phyloP scores from a whole-genome alignment of 768 basidiomycete genomes.

The Suillus americanus region DNA sequence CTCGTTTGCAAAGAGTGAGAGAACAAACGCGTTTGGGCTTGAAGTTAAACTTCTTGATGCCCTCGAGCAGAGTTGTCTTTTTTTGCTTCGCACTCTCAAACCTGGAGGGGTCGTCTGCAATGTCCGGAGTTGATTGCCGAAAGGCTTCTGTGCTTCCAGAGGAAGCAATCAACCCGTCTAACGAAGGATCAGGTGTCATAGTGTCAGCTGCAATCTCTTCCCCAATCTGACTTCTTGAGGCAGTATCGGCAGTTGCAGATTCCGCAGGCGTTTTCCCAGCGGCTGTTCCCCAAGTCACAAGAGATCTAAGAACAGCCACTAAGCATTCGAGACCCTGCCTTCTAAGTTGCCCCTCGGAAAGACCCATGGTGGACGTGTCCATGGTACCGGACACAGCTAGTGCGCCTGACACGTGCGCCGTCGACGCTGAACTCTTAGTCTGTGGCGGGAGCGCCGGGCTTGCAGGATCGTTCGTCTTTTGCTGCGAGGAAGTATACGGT shows the following conservation, averaged over 20 bases:
- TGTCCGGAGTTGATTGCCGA: slow-evolving; percentile 73
- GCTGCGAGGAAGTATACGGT: slow-evolving; percentile 45
- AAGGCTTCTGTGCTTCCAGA: slow-evolving; percentile 52
- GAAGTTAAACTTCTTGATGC: slow-evolving; percentile 97
- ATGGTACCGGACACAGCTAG: slow-evolving; percentile 64
- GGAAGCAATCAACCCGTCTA: slow-evolving; percentile 52
- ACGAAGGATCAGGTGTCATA: slow-evolving; percentile 53
- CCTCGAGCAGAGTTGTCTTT: slow-evolving; percentile 92
- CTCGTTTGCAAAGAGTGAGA: slow-evolving; percentile 1
- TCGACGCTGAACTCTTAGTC: slow-evolving; percentile 32
- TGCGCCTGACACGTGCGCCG: slow-evolving; percentile 61
- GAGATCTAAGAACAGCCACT: slow-evolving; percentile 81
- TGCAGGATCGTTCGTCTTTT: slow-evolving; percentile 53
- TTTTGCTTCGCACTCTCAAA: slow-evolving; percentile 97
- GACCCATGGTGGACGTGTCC: slow-evolving; percentile 65
- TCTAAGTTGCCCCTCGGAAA: slow-evolving; percentile 82
- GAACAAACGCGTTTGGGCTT: slow-evolving; percentile 89
- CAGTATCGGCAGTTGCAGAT: slow-evolving; percentile 41
- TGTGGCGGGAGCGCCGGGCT: slow-evolving; percentile 61
- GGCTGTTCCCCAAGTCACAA: slow-evolving; percentile 86
- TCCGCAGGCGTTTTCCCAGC: slow-evolving; percentile 36
- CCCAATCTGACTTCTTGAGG: slow-evolving; percentile 43
- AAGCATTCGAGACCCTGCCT: slow-evolving; percentile 95
- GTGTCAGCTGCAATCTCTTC: slow-evolving; percentile 58
- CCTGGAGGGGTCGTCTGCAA: slow-evolving; percentile 83